Percentiles rank a stretch among this genome's conserved stretches.
These are phyloP conservation scores for Cercis canadensis DNA, from an alignment of 306 rosid genomes.

Conservation along the genomic window DNA sequence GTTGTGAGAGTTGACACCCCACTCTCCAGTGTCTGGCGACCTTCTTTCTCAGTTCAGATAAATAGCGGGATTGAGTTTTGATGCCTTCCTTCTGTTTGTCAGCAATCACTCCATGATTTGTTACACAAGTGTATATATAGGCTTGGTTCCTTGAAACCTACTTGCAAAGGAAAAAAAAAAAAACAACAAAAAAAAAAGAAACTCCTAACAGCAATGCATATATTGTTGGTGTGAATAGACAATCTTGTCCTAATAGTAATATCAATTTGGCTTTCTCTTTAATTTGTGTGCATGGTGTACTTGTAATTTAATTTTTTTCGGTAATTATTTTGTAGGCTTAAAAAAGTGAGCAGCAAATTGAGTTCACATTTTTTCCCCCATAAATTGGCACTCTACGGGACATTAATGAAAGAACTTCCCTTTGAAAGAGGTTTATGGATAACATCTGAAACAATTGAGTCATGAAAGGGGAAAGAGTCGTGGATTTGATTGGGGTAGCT, in stretches of 20 bases:
- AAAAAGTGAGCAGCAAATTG: too few species aligned
- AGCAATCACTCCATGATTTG: constrained; percentile 35
- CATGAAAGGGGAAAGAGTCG: too few species aligned
- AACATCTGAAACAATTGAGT: too few species aligned
- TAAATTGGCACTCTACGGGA: too few species aligned
- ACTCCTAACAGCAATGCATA: constrained; percentile 15
- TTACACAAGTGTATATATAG: constrained; percentile 64
- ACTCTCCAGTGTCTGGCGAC: constrained; percentile 51
- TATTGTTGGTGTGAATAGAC: constrained; percentile 46
- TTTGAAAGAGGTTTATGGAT: too few species aligned
- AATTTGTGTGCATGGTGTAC: not conserved
- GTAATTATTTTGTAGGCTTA: not conserved
- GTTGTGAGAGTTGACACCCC: constrained; percentile 64
- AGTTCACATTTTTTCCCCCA: too few species aligned
- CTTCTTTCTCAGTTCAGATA: constrained; percentile 63
- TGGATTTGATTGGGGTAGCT: too few species aligned
- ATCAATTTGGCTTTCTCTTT: not conserved
- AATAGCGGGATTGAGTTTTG: constrained; percentile 67
- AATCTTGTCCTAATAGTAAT: constrained; percentile 19
- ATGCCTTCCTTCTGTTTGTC: constrained; percentile 7
- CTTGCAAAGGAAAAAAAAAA: not conserved
- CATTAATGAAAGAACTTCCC: too few species aligned
- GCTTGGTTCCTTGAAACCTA: constrained; percentile 28
- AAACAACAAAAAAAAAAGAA: not conserved
- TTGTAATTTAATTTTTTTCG: not conserved